Base-by-base conservation (phyloP, 2,329 filamentous ascomycete species). In the Fusarium ramigenum region DNA sequence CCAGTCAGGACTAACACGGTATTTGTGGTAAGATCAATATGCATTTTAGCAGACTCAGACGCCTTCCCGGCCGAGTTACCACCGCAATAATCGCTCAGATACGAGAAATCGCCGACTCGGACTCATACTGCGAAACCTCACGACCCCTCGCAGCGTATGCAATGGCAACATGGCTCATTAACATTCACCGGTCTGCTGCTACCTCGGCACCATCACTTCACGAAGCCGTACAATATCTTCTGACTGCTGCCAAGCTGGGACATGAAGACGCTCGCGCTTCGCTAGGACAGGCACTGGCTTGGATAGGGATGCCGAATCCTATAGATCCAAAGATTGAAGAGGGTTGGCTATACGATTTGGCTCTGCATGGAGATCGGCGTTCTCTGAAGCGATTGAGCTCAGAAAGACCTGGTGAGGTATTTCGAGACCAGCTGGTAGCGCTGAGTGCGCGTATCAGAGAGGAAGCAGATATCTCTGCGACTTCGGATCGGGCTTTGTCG, bases 391-490 rank as follows among this genome's bases (percentile, higher is more conserved):
- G 18, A 16, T 7, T 47, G 25, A 47, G 44, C 2, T 4, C 19
- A 16, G 19, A 47, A 9, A 21, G 44, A 30, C 5, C 9, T 4
- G 25, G 14, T 21, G 19, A 47, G 6, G 44, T 4, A 47, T 16
- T 21, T 1, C 9, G 9, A 10, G 19, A 30, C 3, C 14, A 10
- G 25, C 4, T 14, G 2, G 9, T 4, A 28, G 14, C 19, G 14
- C 25, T 47, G 2, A 3, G 1, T 21, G 9, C 1, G 14, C 12
- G 1, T 2, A 19, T 5, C 3, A 30, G 3, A 21, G 19, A 11
- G 6, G 14, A 47, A 47, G 6, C 9, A 30, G 19, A 11, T 14
- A 8, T 47, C 25, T 47, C 19, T 47, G 25, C 19, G 19, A 6
- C 19, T 36, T 52, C 47, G 4, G 30, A 52, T 10, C 1, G 10